phyloP scores from a whole-genome alignment of 2,329 filamentous ascomycete genomes.

The Cladosporium sp. region DNA sequence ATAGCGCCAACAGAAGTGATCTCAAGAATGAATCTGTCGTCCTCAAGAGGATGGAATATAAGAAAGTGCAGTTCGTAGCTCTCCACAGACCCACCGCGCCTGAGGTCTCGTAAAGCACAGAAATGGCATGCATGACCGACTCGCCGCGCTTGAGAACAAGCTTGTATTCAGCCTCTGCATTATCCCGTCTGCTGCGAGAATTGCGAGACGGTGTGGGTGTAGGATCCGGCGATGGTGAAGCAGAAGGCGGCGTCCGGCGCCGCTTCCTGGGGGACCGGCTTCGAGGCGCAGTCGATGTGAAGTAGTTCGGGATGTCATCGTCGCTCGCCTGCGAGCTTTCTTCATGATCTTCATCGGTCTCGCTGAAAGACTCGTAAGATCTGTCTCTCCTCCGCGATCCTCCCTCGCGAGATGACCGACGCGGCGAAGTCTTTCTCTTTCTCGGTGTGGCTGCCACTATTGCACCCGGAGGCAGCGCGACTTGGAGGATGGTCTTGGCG shows the following conservation, averaged over 20 bases:
- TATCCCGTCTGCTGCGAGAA: conserved; percentile 18
- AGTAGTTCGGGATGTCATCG: conserved; percentile 70
- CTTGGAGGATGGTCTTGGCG: conserved; percentile 87
- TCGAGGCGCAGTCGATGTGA: conserved; percentile 64
- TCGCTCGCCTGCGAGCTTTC: conserved; percentile 17
- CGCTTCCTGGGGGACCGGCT: conserved; percentile 43
- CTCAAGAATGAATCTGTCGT: conserved; percentile 89
- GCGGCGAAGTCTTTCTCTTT: conserved; percentile 24
- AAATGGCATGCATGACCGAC: conserved; percentile 80
- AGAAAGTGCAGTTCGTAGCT: conserved; percentile 82
- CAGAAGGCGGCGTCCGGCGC: conserved; percentile 25
- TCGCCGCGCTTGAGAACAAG: conserved; percentile 70
- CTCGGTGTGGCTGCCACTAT: conserved; percentile 29
- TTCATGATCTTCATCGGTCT: conserved; percentile 20
- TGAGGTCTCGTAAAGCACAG: conserved; percentile 84
- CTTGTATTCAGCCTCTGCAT: conserved; percentile 43
- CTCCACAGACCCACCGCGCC: conserved; percentile 94
- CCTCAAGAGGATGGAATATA: conserved; percentile 82
- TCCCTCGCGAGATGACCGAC: conserved; percentile 3
- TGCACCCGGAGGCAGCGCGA: conserved; percentile 43
- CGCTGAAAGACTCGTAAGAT: conserved; percentile 14
- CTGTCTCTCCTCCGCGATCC: conserved; percentile 14
- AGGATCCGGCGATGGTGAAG: conserved; percentile 23
- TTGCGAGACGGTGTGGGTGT: conserved; percentile 25
- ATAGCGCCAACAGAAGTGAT: conserved; percentile 81